Conservation (phyloP, 305 asterid genomes). For the Solanum hybrid region DNA sequence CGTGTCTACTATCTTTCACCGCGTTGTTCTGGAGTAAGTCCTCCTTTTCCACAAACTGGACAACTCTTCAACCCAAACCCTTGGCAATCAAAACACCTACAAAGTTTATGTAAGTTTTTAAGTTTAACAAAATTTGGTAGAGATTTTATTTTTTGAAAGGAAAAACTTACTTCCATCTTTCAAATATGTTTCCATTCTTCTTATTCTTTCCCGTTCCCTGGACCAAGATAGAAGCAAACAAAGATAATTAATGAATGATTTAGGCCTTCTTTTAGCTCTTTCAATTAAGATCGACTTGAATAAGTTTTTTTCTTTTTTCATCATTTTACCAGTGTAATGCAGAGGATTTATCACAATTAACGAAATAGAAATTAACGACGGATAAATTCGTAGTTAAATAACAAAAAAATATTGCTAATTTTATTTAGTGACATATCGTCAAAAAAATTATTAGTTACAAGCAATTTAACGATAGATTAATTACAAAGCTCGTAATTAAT, state of each 20-base stretch:
- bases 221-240: background rate
- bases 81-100: slow-evolving; percentile 85
- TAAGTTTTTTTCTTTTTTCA: background rate
- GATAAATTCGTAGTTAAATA: background rate
- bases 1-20: slow-evolving; percentile 53
- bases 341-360: background rate
- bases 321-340: background rate
- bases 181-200: slow-evolving; percentile 85
- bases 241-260: background rate
- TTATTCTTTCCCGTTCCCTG: slow-evolving; percentile 90
- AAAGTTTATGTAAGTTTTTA: background rate
- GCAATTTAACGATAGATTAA: background rate
- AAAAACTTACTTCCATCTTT: slow-evolving; percentile 75
- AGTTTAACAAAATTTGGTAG: background rate
- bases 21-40: slow-evolving; percentile 85
- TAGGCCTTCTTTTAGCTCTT: background rate
- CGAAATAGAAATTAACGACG: background rate
- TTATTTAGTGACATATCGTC: background rate
- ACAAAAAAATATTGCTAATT: background rate
- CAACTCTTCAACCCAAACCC: slow-evolving; percentile 82
- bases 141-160: background rate
- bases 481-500: background rate
- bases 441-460: background rate
- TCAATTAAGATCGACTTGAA: background rate
- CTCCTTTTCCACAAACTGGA: slow-evolving; percentile 75